A percentile compares a stretch with the other conserved stretches of the same genome.
Conservation (phyloP, 2,329 filamentous ascomycete genomes). For the Fusarium papillatum region DNA sequence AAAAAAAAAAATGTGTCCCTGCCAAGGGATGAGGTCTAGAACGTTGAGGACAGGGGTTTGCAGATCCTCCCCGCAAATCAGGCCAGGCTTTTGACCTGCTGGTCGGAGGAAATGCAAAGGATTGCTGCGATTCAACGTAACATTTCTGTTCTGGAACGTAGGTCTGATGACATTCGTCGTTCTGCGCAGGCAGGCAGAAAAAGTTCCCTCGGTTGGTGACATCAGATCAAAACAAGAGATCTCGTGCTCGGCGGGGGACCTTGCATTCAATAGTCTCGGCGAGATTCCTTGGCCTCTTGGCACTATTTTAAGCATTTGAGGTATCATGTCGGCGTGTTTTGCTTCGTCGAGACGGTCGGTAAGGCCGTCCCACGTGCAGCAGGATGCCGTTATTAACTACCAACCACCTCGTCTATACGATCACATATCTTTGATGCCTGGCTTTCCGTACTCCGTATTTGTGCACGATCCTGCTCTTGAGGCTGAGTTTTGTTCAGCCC, state of each 20-base stretch:
- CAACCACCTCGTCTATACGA: neutral
- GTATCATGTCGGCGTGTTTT: neutral
- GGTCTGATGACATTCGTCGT: no score
- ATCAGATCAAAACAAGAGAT: neutral
- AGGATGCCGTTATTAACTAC: neutral
- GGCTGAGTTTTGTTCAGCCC: neutral
- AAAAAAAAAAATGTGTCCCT: neutral
- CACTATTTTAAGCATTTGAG: neutral
- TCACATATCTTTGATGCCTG: neutral
- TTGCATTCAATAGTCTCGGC: neutral
- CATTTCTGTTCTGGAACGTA: neutral
- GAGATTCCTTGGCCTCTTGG: neutral
- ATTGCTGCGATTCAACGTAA: neutral
- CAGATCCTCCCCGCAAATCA: neutral
- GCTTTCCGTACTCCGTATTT: neutral
- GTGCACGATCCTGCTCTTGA: neutral
- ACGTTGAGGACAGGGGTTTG: neutral
- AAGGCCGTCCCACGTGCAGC: neutral
- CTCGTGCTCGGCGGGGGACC: neutral
- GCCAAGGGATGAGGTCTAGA: conserved; percentile 1
- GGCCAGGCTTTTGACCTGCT: neutral
- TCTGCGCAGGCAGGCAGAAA: no score
- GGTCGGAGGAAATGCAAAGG: neutral
- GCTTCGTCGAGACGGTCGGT: neutral
- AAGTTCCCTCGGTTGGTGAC: neutral